These are phyloP conservation scores for Prototheca wickerhamii DNA, from an alignment of 163 green algal species.

Conservation along the genomic window DNA sequence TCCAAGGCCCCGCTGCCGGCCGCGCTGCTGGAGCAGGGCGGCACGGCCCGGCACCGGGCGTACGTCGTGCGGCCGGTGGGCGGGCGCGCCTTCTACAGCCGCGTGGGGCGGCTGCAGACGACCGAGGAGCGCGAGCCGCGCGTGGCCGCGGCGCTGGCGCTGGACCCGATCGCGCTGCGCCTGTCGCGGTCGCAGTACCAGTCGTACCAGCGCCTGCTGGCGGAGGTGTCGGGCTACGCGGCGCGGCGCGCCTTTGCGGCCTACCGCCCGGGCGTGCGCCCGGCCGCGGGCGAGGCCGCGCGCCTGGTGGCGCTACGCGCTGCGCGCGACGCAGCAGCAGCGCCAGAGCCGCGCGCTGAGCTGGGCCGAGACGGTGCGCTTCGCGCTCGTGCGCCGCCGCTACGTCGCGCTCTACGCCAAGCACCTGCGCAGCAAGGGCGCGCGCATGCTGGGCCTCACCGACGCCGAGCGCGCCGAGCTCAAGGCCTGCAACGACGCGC, in stretches of 20 bases:
- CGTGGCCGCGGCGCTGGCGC: slow-evolving; percentile 42
- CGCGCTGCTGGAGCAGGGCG: slow-evolving; percentile 1
- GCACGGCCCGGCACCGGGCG: slow-evolving; percentile 23
- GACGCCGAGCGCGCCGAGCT: slow-evolving; percentile 24
- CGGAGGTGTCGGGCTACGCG: slow-evolving; percentile 50
- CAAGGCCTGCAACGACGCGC: slow-evolving; percentile 44
- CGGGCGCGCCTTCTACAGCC: slow-evolving; percentile 54
- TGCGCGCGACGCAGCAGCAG: slow-evolving; percentile 37
- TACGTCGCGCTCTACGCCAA: slow-evolving; percentile 68
- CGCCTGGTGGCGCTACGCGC: slow-evolving; percentile 75
- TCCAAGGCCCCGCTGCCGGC: too few species aligned
- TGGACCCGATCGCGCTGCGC: slow-evolving; percentile 44
- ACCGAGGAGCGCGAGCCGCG: slow-evolving; percentile 28
- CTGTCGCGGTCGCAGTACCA: slow-evolving; percentile 64
- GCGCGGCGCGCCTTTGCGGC: slow-evolving; percentile 42
- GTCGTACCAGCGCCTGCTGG: slow-evolving; percentile 56
- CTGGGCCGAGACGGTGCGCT: slow-evolving; percentile 36
- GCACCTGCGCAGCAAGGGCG: slow-evolving; percentile 27
- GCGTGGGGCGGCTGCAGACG: slow-evolving; percentile 28
- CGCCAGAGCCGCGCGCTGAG: slow-evolving; percentile 20
- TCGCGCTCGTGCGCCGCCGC: slow-evolving; percentile 35
- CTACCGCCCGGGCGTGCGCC: slow-evolving; percentile 38
- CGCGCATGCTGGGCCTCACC: slow-evolving; percentile 1
- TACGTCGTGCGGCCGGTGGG: slow-evolving; percentile 73
- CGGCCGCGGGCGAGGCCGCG: slow-evolving; percentile 27